Conservation (phyloP, 2,329 filamentous ascomycete genomes). For the Neofusicoccum laricinum region DNA sequence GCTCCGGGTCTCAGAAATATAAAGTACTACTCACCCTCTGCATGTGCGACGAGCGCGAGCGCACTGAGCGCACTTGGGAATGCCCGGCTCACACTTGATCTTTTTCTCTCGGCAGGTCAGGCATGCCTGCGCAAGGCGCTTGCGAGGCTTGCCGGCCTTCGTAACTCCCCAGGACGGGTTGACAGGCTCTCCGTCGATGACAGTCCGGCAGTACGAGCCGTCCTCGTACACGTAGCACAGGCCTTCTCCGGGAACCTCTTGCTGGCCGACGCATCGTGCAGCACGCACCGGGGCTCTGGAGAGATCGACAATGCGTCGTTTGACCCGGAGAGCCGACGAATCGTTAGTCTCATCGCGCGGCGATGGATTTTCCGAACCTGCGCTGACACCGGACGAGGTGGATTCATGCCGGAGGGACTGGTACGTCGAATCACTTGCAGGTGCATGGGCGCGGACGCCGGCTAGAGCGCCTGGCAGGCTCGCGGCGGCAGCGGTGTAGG, state of each 20-base stretch:
- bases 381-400: slow-evolving; percentile 23
- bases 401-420: slow-evolving; percentile 26
- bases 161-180: slow-evolving; percentile 93
- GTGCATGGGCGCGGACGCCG: slow-evolving; percentile 16
- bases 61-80: slow-evolving; percentile 84
- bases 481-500: not conserved
- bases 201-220: slow-evolving; percentile 74
- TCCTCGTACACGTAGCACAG: slow-evolving; percentile 85
- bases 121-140: slow-evolving; percentile 87
- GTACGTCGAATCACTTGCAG: slow-evolving; percentile 24
- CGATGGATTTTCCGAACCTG: slow-evolving; percentile 25
- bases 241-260: slow-evolving; percentile 72
- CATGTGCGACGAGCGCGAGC: slow-evolving; percentile 86
- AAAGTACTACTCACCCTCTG: slow-evolving; percentile 55
- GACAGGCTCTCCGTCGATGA: slow-evolving; percentile 81
- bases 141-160: slow-evolving; percentile 89
- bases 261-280: slow-evolving; percentile 36
- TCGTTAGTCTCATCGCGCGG: slow-evolving; percentile 32
- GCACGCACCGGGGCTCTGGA: slow-evolving; percentile 32
- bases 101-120: slow-evolving; percentile 94
- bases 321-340: slow-evolving; percentile 24
- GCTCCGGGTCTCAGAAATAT: not conserved
- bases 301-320: slow-evolving; percentile 32
- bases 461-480: slow-evolving; percentile 23
- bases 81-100: slow-evolving; percentile 92